A percentile compares a stretch with the other conserved stretches of the same genome.
Conservation (phyloP, 1,284 basidiomycete genomes). For the Cryptococcus floricola region DNA sequence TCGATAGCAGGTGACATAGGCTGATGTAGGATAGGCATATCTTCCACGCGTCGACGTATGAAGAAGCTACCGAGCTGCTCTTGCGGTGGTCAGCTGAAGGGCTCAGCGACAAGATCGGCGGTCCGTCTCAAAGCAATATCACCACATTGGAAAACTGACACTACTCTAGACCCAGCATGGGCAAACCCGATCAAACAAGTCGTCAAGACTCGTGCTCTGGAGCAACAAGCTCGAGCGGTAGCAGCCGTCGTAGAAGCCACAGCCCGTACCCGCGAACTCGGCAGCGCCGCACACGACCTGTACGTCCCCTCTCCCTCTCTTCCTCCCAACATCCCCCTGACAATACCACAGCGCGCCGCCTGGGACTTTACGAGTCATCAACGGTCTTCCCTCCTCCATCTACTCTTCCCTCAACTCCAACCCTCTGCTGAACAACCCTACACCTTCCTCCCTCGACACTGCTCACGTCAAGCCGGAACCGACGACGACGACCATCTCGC, state of each 20-base stretch:
- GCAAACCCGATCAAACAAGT: conserved; percentile 82
- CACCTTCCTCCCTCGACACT: too few relatives aligned
- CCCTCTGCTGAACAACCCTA: conserved; percentile 36
- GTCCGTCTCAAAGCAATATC: conserved; percentile 52
- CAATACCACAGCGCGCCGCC: conserved; percentile 42
- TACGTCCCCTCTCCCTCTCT: not conserved
- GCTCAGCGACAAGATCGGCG: conserved; percentile 75
- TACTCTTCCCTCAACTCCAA: conserved; percentile 58
- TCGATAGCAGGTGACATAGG: not conserved
- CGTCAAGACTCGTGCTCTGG: conserved; percentile 58
- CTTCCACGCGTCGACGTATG: conserved; percentile 87
- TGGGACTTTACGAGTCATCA: conserved; percentile 68
- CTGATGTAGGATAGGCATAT: conserved; percentile 62
- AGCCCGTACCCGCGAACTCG: conserved; percentile 14
- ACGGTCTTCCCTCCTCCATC: conserved; percentile 59
- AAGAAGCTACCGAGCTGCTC: conserved; percentile 84
- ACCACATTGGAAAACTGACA: not conserved
- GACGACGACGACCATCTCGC: conserved; percentile 54
- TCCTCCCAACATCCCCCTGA: not conserved
- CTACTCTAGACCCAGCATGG: conserved; percentile 74
- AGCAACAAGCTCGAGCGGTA: conserved; percentile 72
- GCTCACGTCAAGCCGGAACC: conserved; percentile 18
- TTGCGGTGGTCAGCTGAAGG: conserved; percentile 87
- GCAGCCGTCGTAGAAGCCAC: conserved; percentile 54
- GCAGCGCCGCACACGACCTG: conserved; percentile 7